Evolutionary conservation across 108 stramenopile species (phyloP), one percentile per base, ranked within the genome.

Genomic region (Skeletonema marinoi): DNA sequence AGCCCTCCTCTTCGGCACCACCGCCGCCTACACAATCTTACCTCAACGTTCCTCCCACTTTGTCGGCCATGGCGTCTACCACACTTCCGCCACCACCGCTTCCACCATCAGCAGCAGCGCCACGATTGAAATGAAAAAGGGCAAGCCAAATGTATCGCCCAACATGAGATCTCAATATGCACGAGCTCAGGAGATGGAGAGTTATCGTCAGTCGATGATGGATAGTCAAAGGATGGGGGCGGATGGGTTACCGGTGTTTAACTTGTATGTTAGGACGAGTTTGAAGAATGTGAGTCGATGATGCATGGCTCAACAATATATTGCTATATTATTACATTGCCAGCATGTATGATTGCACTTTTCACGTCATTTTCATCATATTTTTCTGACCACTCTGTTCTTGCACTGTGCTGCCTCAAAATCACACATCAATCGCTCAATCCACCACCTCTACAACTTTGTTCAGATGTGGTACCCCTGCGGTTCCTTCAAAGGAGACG

Each of bases 391-490:
- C 54, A 4, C 6, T 7, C 7, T 25, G 0, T 29, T 51, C n/a
- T 2, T 51, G n/a, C n/a, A n/a, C n/a, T n/a, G 3, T 6, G 0
- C 0, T 12, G 3, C 3, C 4, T 16, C 11, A 46, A 46, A 46
- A 46, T 3, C 44, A 46, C 3, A 4, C 14, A 14, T 12, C 44
- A 3, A 46, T n/a, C 4, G 0, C 46, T 19, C 6, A 19, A n/a
- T 51, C 17, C 17, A 56, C 19, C n/a, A n/a, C n/a, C n/a, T n/a
- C n/a, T n/a, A n/a, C n/a, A n/a, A n/a, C n/a, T n/a, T n/a, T n/a
- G n/a, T n/a, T n/a, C 50, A 91, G 87, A 91, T 95, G 80, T 96
- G 95, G 95, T 96, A 96, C 64, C 95, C 95, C 32, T 96, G 95
- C 66, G 95, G 95, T 31, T 81, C 81, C 46, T 93, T 96, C 91